Conservation (phyloP, 1,284 basidiomycete genomes). For the Boletus mariae region DNA sequence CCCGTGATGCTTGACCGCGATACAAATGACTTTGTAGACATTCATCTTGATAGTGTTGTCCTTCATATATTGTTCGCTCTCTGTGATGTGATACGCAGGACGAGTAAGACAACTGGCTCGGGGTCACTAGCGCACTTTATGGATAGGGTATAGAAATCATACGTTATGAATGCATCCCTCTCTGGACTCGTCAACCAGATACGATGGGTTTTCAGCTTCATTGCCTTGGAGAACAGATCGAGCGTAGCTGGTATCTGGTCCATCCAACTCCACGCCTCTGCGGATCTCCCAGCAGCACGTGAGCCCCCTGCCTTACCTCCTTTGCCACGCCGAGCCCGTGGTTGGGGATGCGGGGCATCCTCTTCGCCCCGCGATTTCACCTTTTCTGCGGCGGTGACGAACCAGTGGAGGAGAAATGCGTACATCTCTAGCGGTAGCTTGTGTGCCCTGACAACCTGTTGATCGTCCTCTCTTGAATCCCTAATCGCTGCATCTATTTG, state of each 20-base stretch:
- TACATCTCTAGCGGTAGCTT: conserved; percentile 81
- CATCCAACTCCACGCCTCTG: conserved; percentile 71
- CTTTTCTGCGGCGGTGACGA: conserved; percentile 73
- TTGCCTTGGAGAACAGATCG: conserved; percentile 64
- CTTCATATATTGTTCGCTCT: conserved; percentile 90
- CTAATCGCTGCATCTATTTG: conserved; percentile 67
- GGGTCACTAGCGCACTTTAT: conserved; percentile 9
- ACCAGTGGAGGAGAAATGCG: conserved; percentile 85
- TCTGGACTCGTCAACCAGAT: conserved; percentile 88
- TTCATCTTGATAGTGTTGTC: conserved; percentile 63
- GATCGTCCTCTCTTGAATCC: conserved; percentile 69
- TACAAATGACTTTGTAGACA: conserved; percentile 87
- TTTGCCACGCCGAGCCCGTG: conserved; percentile 52
- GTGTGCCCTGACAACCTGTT: conserved; percentile 65
- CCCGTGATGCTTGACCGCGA: conserved; percentile 88
- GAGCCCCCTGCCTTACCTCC: conserved; percentile 54
- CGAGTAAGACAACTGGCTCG: conserved; percentile 74
- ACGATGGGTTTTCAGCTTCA: conserved; percentile 73
- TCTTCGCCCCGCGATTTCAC: conserved; percentile 56
- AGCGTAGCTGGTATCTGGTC: conserved; percentile 72
- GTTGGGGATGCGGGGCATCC: conserved; percentile 45
- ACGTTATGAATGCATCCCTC: conserved; percentile 82
- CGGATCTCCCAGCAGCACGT: conserved; percentile 41
- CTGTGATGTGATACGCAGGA: conserved; percentile 83
- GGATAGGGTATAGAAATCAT: conserved; percentile 19